Base-by-base conservation (phyloP, 306 rosid species). In the Cicer cuneatum region DNA sequence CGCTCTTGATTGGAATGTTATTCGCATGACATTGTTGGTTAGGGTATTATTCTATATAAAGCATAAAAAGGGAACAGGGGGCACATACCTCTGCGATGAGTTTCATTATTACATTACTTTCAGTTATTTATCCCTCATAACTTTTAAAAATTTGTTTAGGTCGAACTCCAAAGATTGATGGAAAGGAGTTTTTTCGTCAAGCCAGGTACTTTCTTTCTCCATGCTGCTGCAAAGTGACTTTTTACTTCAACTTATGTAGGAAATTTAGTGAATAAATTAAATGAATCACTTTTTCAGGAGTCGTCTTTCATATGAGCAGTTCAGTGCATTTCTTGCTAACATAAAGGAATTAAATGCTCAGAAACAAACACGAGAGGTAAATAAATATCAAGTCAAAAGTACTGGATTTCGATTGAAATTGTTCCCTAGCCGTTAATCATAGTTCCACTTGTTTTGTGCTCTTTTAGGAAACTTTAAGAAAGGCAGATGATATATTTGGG, bases 401-500 rank as follows among this genome's bases (percentile, higher is more conserved):
- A 24, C 51, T 66, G 24, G 48, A 49, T 84, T 51, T 77, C 12
- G 42, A 48, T 70, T 11, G 62, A 45, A 80, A 59, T 52, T 72
- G 7, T 45, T 73, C 59, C 64, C 16, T 70, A 56, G 48, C 19
- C 18, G 16, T 33, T 79, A 58, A 63, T 81, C 48, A 66, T 57
- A 70, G 73, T 42, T 81, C 43, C 40, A 15, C 38, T 48, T 57
- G 21, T 78, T 70, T 16, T 43, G 21, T 85, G 42, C 45, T 62
- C 69, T 87, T 79, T 38, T 69, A 95, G 99, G 99, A 89, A 84
- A 95, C 99, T 67, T 77, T 95, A 65, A 82, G 93, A 83, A 95
- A 92, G 88, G 98, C 99, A 60, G 99, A 92, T 75, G 98, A 92
- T 71, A 92, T 95, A 86, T 95, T 95, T 65, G 99, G 99, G 77